A percentile compares a stretch with the other conserved stretches of the same genome.
phyloP scores from a whole-genome alignment of 2,329 filamentous ascomycete genomes.

The Epichloe brachyelytri region DNA sequence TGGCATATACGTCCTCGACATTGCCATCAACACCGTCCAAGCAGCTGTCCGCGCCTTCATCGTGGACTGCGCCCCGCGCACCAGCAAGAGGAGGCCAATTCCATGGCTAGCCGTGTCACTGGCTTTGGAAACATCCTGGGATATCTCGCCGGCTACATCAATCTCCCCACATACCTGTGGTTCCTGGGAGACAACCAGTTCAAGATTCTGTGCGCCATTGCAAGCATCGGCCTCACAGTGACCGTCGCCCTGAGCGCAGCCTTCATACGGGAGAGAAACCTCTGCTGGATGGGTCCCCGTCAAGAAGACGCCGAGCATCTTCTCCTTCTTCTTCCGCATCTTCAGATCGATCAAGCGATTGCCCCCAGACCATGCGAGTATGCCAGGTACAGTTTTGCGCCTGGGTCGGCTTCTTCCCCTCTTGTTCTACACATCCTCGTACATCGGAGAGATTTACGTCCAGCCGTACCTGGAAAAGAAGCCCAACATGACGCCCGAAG shows the following conservation, averaged over 20 bases:
- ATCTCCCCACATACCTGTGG: conserved; percentile 61
- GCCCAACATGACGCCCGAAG: conserved; percentile 60
- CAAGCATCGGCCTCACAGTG: conserved; percentile 55
- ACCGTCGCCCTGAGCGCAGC: conserved; percentile 61
- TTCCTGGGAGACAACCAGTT: conserved; percentile 85
- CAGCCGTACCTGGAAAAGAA: conserved; percentile 68
- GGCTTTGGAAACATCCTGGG: conserved; percentile 86
- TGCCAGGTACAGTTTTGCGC: conserved; percentile 75
- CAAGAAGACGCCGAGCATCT: conserved; percentile 48
- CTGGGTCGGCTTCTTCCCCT: conserved; percentile 94
- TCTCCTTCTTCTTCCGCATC: conserved; percentile 70
- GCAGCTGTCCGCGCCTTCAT: conserved; percentile 86
- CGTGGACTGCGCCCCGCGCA: conserved; percentile 86
- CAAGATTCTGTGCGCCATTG: conserved; percentile 80
- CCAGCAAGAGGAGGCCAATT: conserved; percentile 87
- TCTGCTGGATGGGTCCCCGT: conserved; percentile 50
- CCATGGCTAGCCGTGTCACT: conserved; percentile 80
- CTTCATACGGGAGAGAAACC: conserved; percentile 67
- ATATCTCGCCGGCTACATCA: conserved; percentile 74
- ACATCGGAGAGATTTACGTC: conserved; percentile 84
- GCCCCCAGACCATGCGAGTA: conserved; percentile 71
- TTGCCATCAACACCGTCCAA: conserved; percentile 95
- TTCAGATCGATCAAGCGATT: conserved; percentile 64
- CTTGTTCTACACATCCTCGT: conserved; percentile 89
- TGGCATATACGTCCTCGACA: conserved; percentile 83